Conservation (phyloP, 2,329 filamentous ascomycete species). For the Alternaria postmessia region DNA sequence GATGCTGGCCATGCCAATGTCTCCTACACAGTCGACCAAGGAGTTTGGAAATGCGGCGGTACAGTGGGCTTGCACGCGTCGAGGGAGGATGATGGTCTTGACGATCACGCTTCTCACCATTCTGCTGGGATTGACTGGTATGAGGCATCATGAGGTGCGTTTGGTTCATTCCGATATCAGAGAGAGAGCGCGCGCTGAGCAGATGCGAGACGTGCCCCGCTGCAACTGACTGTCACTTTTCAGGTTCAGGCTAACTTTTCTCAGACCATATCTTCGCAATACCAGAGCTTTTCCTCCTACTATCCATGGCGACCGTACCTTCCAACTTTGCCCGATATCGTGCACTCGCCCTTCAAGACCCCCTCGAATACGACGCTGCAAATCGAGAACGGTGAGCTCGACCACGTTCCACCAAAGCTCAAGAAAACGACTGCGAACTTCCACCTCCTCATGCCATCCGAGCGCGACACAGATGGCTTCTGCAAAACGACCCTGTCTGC, state of each 20-base stretch:
- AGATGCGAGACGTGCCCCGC: background rate
- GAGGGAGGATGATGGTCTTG: constrained; percentile 39
- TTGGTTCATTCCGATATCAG: background rate
- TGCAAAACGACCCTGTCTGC: constrained; percentile 66
- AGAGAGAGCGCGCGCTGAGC: background rate
- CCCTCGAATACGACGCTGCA: constrained; percentile 47
- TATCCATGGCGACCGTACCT: constrained; percentile 43
- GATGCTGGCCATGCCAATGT: constrained; percentile 37
- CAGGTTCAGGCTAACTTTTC: constrained; percentile 8
- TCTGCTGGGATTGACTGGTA: constrained; percentile 30
- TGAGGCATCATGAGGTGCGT: constrained; percentile 33
- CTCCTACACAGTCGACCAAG: constrained; percentile 32
- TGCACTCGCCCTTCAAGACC: constrained; percentile 37
- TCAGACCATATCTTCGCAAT: constrained; percentile 37
- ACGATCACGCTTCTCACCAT: constrained; percentile 28
- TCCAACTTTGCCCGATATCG: constrained; percentile 32
- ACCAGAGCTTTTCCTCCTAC: constrained; percentile 36
- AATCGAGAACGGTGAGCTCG: constrained; percentile 44
- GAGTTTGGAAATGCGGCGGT: constrained; percentile 39
- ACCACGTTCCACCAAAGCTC: constrained; percentile 37
- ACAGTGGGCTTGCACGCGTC: constrained; percentile 40
- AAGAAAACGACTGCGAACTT: constrained; percentile 54
- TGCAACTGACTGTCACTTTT: background rate
- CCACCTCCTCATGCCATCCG: constrained; percentile 64
- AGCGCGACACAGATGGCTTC: constrained; percentile 58